These are phyloP conservation scores for Phaseolus coccineus DNA, from an alignment of 331 rosid species.

Conservation along the genomic window DNA sequence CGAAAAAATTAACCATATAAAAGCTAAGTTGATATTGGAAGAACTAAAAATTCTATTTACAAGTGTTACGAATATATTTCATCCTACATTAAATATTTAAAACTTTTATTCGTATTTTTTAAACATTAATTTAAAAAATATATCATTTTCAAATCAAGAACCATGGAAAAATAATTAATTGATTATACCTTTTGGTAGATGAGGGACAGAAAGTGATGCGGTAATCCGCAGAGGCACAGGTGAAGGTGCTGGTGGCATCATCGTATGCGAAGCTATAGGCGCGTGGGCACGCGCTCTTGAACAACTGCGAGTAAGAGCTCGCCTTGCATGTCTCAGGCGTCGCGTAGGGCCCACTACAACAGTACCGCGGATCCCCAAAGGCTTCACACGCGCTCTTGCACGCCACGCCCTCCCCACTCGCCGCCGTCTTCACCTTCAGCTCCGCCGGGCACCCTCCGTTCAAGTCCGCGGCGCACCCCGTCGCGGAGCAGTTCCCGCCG, in stretches of 20 bases:
- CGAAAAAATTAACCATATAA: no score
- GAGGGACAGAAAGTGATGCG: conserved; percentile 60
- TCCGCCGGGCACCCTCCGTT: conserved; percentile 41
- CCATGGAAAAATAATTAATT: background rate
- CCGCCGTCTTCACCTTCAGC: conserved; percentile 34
- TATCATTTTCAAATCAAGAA: background rate
- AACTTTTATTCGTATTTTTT: background rate
- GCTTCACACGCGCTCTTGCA: conserved; percentile 47
- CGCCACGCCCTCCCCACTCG: conserved; percentile 33
- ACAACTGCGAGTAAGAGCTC: conserved; percentile 57
- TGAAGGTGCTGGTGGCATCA: conserved; percentile 76
- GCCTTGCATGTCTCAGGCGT: conserved; percentile 61
- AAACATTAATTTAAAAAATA: background rate
- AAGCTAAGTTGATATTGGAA: no score
- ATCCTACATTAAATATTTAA: background rate
- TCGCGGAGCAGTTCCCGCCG: conserved; percentile 57
- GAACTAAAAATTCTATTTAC: no score
- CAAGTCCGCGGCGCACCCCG: conserved; percentile 48
- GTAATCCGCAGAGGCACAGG: conserved; percentile 65
- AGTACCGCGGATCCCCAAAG: conserved; percentile 34
- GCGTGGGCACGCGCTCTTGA: conserved; percentile 66
- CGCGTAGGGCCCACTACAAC: conserved; percentile 37
- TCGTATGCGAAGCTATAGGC: conserved; percentile 81
- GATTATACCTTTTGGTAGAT: conserved; percentile 43
- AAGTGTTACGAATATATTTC: no score